These are phyloP conservation scores for Taphrina communis DNA, from an alignment of 1,139 yeast species.

Conservation along the genomic window DNA sequence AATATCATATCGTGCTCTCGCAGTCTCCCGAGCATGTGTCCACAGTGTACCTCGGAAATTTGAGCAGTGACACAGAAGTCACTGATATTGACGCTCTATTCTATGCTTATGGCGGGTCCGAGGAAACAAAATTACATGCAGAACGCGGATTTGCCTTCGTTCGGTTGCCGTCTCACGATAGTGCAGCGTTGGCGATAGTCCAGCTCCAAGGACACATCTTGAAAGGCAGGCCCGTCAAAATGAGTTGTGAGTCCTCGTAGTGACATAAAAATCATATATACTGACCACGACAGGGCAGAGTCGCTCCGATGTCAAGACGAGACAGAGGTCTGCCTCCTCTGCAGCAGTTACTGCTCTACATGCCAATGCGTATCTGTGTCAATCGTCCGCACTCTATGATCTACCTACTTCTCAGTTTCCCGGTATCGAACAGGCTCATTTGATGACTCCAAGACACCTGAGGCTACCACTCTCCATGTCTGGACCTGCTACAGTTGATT, in stretches of 20 bases:
- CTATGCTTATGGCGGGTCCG: constrained; percentile 80
- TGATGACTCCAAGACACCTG: constrained; percentile 7
- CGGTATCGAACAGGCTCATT: background rate
- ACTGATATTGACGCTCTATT: constrained; percentile 75
- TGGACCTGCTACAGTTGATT: background rate
- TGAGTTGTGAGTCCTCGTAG: constrained; percentile 61
- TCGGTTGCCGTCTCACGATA: constrained; percentile 81
- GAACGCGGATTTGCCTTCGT: constrained; percentile 87
- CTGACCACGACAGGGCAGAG: constrained; percentile 13
- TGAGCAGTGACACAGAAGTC: constrained; percentile 76
- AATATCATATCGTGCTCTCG: constrained; percentile 13
- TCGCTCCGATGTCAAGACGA: background rate
- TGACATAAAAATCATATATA: background rate
- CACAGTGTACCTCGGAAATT: constrained; percentile 87
- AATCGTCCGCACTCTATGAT: background rate
- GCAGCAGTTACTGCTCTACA: constrained; percentile 5
- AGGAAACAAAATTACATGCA: constrained; percentile 79
- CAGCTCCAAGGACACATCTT: constrained; percentile 76
- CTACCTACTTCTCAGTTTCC: background rate
- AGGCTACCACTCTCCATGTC: background rate
- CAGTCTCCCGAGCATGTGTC: constrained; percentile 53
- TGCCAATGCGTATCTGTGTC: background rate
- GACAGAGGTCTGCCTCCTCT: constrained; percentile 1
- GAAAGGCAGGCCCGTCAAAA: constrained; percentile 78
- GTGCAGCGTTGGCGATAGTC: constrained; percentile 86